phyloP scores from a whole-genome alignment of 768 basidiomycete species.

The Kondoa malvinella region DNA sequence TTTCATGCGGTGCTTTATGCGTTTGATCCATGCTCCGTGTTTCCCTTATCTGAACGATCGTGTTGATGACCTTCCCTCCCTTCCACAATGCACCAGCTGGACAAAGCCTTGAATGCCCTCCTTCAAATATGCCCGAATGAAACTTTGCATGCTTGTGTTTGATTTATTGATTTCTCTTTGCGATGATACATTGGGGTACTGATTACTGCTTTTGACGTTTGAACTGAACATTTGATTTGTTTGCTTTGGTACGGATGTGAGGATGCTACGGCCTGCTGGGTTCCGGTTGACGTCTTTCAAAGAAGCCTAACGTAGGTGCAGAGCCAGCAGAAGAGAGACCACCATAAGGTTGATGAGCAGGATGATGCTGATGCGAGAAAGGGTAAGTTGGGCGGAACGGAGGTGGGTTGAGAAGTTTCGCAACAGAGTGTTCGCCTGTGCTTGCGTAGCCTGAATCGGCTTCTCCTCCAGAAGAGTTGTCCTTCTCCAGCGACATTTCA shows the following conservation, averaged over 20 bases:
- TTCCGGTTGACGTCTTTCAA: not conserved
- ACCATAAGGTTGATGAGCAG: not conserved
- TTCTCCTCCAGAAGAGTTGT: slow-evolving; percentile 1
- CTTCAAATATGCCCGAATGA: too few species aligned
- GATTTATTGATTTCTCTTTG: not conserved
- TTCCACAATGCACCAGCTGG: not conserved
- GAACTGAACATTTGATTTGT: not conserved
- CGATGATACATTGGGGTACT: too few species aligned
- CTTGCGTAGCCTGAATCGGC: not conserved
- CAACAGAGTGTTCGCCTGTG: not conserved
- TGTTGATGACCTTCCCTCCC: too few species aligned
- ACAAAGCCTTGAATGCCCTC: not conserved
- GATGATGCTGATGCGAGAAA: too few species aligned
- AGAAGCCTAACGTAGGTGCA: not conserved
- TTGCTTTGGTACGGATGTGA: too few species aligned
- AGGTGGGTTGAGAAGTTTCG: not conserved
- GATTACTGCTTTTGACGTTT: too few species aligned
- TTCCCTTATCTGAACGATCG: too few species aligned
- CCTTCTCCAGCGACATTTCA: not conserved
- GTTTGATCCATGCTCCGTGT: too few species aligned
- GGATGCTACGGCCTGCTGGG: not conserved
- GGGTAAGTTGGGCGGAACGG: too few species aligned
- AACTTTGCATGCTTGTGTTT: not conserved
- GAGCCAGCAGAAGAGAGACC: not conserved
- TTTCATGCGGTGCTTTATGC: too few species aligned